phyloP scores from a whole-genome alignment of 148 eudicot species.

The Nepenthes gracilis region DNA sequence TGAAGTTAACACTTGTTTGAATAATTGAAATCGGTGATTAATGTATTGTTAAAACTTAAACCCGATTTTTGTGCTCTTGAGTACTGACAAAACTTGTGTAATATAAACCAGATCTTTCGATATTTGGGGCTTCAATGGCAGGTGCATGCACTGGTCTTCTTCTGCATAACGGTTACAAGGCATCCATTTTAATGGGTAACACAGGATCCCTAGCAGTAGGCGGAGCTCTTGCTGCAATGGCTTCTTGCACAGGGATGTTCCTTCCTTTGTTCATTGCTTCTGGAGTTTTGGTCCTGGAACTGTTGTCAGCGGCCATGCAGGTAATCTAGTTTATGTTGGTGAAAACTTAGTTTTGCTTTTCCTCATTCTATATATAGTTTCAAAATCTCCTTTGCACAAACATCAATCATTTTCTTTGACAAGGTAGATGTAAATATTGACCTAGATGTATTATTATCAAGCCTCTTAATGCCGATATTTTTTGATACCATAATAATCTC shows the following conservation, averaged over 20 bases:
- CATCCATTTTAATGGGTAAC: constrained; percentile 91
- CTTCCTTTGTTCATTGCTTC: constrained; percentile 75
- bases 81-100: background rate
- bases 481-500: too few relatives aligned
- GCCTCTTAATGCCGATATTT: background rate
- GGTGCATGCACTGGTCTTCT: constrained; percentile 97
- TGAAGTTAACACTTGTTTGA: too few relatives aligned
- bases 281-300: constrained; percentile 59
- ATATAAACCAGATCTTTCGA: constrained; percentile 51
- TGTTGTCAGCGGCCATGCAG: constrained; percentile 53
- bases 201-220: constrained; percentile 88
- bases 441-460: too few relatives aligned
- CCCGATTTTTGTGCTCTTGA: background rate
- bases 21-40: background rate
- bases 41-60: background rate
- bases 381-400: background rate
- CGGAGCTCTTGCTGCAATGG: constrained; percentile 97
- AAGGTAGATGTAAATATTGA: background rate
- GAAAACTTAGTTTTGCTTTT: background rate
- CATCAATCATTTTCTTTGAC: background rate
- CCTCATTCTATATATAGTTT: background rate
- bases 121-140: constrained; percentile 97
- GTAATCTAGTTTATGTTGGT: constrained; percentile 20
- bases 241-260: constrained; percentile 94
- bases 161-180: constrained; percentile 68